A percentile compares a stretch with the other conserved stretches of the same genome.
Conservation (phyloP, 352 stramenopile species). For the Peronospora destructor region DNA sequence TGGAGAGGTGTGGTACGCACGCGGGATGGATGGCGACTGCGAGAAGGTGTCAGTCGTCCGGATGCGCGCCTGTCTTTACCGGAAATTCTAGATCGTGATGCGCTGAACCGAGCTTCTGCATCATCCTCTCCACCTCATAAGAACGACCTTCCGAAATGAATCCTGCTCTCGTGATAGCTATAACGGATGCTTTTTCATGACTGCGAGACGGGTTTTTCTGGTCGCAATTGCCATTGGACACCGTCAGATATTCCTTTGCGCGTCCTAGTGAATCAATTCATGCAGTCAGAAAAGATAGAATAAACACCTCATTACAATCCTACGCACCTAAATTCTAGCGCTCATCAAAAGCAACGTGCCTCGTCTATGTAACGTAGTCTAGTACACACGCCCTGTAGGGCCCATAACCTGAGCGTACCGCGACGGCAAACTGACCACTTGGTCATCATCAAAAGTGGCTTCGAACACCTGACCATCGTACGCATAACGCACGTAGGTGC, state of each 20-base stretch:
- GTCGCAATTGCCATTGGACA: constrained; percentile 37
- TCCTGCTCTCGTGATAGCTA: constrained; percentile 1
- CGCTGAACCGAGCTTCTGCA: constrained; percentile 21
- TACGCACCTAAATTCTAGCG: constrained; percentile 14
- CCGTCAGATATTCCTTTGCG: constrained; percentile 23
- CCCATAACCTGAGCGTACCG: constrained; percentile 69
- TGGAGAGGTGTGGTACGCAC: constrained; percentile 12
- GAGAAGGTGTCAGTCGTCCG: constrained; percentile 5
- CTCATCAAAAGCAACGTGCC: constrained; percentile 1
- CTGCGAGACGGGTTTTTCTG: constrained; percentile 44
- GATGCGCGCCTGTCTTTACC: constrained; percentile 19
- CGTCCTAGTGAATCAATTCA: constrained; percentile 46
- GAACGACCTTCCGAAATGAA: constrained; percentile 1
- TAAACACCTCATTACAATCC: constrained; percentile 20
- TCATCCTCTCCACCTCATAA: constrained; percentile 14
- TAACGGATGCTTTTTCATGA: constrained; percentile 49
- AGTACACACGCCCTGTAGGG: constrained; percentile 54
- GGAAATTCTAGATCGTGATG: constrained; percentile 25
- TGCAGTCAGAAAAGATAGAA: constrained; percentile 27
- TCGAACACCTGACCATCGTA: constrained; percentile 71
- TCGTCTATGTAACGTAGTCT: constrained; percentile 15
- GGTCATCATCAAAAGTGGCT: constrained; percentile 71
- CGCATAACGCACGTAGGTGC: constrained; percentile 71
- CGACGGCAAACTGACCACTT: constrained; percentile 65
- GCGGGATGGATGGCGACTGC: constrained; percentile 21